These are phyloP conservation scores for Incumbomyces lentus DNA, from an alignment of 2,329 filamentous ascomycete species.

Conservation along the genomic window DNA sequence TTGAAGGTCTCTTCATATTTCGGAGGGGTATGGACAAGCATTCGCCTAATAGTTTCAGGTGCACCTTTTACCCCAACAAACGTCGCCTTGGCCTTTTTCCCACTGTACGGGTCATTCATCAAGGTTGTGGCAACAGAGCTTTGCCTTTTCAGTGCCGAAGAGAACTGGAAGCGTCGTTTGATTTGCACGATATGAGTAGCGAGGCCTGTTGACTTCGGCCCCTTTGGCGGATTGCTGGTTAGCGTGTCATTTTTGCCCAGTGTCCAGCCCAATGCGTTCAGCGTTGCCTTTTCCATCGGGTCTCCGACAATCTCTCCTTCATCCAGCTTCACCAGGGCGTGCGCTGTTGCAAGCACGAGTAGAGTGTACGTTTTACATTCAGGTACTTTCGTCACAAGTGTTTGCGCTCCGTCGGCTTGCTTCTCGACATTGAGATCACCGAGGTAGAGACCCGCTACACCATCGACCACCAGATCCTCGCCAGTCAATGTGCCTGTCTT, in stretches of 20 bases:
- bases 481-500: slow-evolving; percentile 96
- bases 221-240: slow-evolving; percentile 50
- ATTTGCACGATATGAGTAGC: slow-evolving; percentile 74
- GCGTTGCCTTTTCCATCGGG: slow-evolving; percentile 96
- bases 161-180: slow-evolving; percentile 96
- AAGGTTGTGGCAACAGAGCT: slow-evolving; percentile 83
- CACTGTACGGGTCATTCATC: slow-evolving; percentile 59
- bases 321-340: slow-evolving; percentile 89
- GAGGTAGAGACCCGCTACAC: slow-evolving; percentile 79
- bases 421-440: slow-evolving; percentile 55
- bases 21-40: slow-evolving; percentile 70
- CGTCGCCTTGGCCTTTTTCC: slow-evolving; percentile 68
- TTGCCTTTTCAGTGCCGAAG: slow-evolving; percentile 88
- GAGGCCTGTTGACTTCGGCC: slow-evolving; percentile 34
- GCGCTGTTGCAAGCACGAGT: slow-evolving; percentile 84
- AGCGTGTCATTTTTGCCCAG: slow-evolving; percentile 84
- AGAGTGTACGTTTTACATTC: slow-evolving; percentile 71
- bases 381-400: slow-evolving; percentile 60
- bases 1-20: slow-evolving; percentile 98
- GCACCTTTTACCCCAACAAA: slow-evolving; percentile 96
- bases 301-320: slow-evolving; percentile 96
- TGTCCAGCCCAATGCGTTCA: slow-evolving; percentile 80
- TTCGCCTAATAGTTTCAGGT: slow-evolving; percentile 90
- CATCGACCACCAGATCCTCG: slow-evolving; percentile 92
- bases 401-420: slow-evolving; percentile 74